Conservation (phyloP, 176 grass and related monocot genomes). For the Coix lacrymajobi region DNA sequence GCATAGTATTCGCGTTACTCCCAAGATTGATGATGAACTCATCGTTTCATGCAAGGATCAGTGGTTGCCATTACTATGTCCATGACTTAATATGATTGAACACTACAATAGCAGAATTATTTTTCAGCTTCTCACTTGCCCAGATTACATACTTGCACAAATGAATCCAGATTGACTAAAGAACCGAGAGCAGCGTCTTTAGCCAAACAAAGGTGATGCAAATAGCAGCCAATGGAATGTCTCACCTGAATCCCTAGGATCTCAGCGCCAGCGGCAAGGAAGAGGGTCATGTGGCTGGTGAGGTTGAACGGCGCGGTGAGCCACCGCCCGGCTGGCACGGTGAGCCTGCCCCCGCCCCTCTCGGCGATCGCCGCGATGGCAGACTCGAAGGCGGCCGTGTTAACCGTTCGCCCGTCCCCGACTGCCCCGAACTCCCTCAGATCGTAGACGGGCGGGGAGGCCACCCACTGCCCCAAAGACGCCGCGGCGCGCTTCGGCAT, state of each 20-base stretch:
- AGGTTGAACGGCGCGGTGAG: constrained; percentile 94
- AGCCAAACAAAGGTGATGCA: not conserved
- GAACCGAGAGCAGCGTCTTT: not conserved
- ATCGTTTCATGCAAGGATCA: not conserved
- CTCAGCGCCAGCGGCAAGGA: constrained; percentile 65
- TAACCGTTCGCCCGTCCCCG: constrained; percentile 63
- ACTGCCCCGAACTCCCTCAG: constrained; percentile 73
- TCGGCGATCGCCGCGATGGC: constrained; percentile 53
- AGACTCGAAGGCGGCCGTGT: constrained; percentile 66
- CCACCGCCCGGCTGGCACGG: constrained; percentile 54
- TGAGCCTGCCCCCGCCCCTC: constrained; percentile 73
- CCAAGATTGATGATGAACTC: not conserved
- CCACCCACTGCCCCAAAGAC: constrained; percentile 35
- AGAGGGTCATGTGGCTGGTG: constrained; percentile 84
- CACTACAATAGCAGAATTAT: not conserved
- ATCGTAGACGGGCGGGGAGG: constrained; percentile 51
- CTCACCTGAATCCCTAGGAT: constrained; percentile 75
- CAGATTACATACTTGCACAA: not conserved
- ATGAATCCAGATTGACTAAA: not conserved
- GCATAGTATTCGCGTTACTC: not conserved
- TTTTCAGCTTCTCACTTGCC: not conserved
- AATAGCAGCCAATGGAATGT: not conserved
- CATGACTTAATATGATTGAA: not conserved
- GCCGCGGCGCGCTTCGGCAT: constrained; percentile 29
- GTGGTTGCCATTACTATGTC: not conserved